Evolutionary conservation across 257 asterid species (phyloP).

Genomic region (Capsicum chinense): DNA sequence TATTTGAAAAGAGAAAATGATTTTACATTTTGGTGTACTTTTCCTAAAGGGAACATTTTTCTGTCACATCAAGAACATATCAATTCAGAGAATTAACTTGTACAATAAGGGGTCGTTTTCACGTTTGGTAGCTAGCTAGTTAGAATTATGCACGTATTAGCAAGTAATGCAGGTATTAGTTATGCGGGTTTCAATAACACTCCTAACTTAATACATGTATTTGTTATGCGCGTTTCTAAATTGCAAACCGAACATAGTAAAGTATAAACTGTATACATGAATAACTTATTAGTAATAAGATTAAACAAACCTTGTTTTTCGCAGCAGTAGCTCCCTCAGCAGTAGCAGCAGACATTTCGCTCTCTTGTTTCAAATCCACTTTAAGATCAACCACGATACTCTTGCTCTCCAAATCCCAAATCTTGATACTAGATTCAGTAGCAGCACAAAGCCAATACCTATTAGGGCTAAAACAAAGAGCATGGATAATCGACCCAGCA

Average conservation of each 20-base stretch:
- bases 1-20: not conserved
- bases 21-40: not conserved
- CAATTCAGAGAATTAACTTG: not conserved
- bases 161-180: no score
- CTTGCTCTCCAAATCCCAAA: slow-evolving; percentile 87
- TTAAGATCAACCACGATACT: slow-evolving; percentile 53
- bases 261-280: no score
- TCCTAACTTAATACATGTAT: no score
- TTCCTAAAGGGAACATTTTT: not conserved
- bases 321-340: slow-evolving; percentile 40
- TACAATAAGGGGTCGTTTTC: not conserved
- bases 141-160: no score
- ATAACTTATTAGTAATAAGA: no score
- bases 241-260: no score
- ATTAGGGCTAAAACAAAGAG: slow-evolving; percentile 34
- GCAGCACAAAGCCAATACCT: slow-evolving; percentile 39
- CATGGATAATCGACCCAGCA: slow-evolving; percentile 31
- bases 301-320: slow-evolving; percentile 54
- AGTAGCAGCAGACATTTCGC: slow-evolving; percentile 51
- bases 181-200: no score
- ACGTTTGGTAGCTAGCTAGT: no score
- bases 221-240: no score
- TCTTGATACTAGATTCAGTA: slow-evolving; percentile 64
- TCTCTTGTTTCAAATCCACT: slow-evolving; percentile 70
- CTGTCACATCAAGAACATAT: not conserved